Conservation (phyloP, 208 protist species). For the Trypanosoma avium region DNA sequence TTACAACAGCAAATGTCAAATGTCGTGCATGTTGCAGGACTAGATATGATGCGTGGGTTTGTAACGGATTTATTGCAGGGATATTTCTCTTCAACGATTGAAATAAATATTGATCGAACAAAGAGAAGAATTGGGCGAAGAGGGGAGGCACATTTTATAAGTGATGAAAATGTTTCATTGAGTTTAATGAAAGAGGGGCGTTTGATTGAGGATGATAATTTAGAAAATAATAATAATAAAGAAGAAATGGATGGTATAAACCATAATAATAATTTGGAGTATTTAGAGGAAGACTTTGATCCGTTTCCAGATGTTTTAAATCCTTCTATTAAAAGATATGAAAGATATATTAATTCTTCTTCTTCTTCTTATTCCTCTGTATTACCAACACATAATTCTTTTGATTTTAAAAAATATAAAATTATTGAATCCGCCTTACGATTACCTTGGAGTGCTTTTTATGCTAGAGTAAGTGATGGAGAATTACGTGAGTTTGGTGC, state of each 20-base stretch:
- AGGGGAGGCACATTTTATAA: constrained; percentile 26
- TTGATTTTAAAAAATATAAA: not conserved
- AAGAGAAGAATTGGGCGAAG: constrained; percentile 47
- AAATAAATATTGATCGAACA: constrained; percentile 27
- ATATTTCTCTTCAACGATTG: constrained; percentile 24
- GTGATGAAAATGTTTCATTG: constrained; percentile 15
- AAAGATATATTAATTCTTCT: no score
- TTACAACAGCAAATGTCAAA: constrained; percentile 65
- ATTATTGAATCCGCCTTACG: constrained; percentile 15
- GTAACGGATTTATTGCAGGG: constrained; percentile 60
- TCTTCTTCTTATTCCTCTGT: no score
- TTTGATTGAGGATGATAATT: no score
- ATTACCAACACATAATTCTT: no score
- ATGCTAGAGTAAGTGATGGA: constrained; percentile 19
- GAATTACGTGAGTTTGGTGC: constrained; percentile 21
- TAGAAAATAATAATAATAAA: not conserved
- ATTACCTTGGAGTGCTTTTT: constrained; percentile 25
- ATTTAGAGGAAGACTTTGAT: no score
- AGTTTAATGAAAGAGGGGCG: not conserved
- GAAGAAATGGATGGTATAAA: not conserved
- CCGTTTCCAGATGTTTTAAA: no score
- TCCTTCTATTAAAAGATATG: no score
- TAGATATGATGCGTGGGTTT: constrained; percentile 75
- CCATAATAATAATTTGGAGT: no score
- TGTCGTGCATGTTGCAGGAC: constrained; percentile 65